Conservation (phyloP, 1,284 basidiomycete species). For the Grifola frondosa region DNA sequence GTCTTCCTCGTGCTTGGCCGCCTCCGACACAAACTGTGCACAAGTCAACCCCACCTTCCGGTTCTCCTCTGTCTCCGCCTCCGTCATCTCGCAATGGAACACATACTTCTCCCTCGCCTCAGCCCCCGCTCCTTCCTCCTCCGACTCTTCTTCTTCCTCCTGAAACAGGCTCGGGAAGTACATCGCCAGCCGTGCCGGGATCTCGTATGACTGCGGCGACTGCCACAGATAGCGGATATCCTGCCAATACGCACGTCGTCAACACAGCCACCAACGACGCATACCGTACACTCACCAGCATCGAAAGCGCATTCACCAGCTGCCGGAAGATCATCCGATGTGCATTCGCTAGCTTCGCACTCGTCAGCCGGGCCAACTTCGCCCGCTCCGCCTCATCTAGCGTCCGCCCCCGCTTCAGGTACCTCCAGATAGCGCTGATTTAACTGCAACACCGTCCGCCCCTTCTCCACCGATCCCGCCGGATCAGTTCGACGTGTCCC, state of each 20-base stretch:
- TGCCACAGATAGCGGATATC: conserved; percentile 1
- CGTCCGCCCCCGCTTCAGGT: not conserved
- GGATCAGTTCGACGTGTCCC: not conserved
- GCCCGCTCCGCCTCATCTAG: not conserved
- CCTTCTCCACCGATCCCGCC: not conserved
- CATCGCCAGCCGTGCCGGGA: not conserved
- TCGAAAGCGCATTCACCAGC: not conserved
- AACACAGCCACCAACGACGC: not conserved
- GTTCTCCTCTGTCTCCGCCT: not conserved
- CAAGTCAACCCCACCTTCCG: not conserved
- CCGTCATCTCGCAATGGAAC: conserved; percentile 3
- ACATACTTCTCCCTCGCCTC: not conserved
- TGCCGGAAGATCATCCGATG: not conserved
- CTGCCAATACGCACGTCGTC: not conserved
- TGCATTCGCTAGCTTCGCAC: not conserved
- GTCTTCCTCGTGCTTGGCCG: not conserved
- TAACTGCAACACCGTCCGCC: not conserved
- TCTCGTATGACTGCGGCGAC: not conserved
- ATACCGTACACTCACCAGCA: not conserved
- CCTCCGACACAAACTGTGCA: conserved; percentile 1
- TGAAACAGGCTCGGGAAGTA: conserved; percentile 1
- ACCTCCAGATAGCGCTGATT: not conserved
- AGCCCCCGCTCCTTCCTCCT: not conserved
- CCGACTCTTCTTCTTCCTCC: not conserved
- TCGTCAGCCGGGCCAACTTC: not conserved